A percentile compares a stretch with the other conserved stretches of the same genome.
phyloP scores from a whole-genome alignment of 805 yeast species.

The Saccharomyces jurei region DNA sequence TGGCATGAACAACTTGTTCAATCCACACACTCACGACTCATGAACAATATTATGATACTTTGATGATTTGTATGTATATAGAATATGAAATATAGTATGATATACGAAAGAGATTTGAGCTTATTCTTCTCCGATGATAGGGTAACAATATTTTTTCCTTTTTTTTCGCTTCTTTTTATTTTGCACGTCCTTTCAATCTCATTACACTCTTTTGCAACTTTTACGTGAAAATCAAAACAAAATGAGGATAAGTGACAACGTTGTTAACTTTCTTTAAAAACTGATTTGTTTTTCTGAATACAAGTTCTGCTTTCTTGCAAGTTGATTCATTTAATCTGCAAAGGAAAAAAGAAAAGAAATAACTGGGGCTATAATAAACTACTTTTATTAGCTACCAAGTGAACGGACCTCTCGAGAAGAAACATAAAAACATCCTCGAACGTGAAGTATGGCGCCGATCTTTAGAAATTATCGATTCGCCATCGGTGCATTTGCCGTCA shows the following conservation, averaged over 20 bases:
- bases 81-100: background rate
- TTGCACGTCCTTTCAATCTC: background rate
- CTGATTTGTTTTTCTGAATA: background rate
- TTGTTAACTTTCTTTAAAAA: background rate
- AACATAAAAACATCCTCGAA: background rate
- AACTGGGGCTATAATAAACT: background rate
- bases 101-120: background rate
- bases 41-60: background rate
- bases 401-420: background rate
- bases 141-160: background rate
- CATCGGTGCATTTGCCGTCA: conserved; percentile 42
- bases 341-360: background rate
- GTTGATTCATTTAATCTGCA: background rate
- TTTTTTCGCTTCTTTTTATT: background rate
- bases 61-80: background rate
- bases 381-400: background rate
- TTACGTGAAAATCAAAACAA: background rate
- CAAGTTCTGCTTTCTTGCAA: background rate
- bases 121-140: background rate
- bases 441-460: conserved; percentile 26
- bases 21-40: conserved; percentile 20
- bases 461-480: conserved; percentile 44
- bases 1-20: conserved; percentile 22
- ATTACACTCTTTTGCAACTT: background rate
- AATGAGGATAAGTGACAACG: background rate